Conservation (phyloP, 345 rosid genomes). For the Populus euphratica region DNA sequence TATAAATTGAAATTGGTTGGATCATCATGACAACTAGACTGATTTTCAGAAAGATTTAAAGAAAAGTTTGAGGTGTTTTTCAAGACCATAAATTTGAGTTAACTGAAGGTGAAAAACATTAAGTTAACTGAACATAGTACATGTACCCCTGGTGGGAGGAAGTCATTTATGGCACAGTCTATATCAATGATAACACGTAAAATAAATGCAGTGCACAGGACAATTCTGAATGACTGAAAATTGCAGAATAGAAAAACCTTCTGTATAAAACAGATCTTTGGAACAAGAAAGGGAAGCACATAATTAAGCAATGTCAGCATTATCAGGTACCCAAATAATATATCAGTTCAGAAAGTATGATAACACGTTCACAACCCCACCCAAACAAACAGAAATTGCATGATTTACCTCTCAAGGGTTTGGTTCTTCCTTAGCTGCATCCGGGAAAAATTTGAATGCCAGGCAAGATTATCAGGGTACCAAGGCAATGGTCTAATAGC, state of each 20-base stretch:
- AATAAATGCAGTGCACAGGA: background rate
- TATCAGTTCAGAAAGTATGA: background rate
- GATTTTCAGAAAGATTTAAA: background rate
- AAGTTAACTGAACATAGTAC: background rate
- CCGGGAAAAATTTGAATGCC: slow-evolving; percentile 90
- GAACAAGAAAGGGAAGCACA: background rate
- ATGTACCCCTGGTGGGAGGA: background rate
- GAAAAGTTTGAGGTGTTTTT: background rate
- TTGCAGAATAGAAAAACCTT: background rate
- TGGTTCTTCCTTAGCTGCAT: slow-evolving; percentile 91
- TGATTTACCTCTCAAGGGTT: slow-evolving; percentile 74
- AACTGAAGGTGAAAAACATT: background rate
- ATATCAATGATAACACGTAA: background rate
- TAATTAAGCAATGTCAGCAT: background rate
- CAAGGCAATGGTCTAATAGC: slow-evolving; percentile 83
- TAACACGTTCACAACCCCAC: background rate
- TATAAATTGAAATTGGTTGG: background rate
- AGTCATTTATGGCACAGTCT: background rate
- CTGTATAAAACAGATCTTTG: background rate
- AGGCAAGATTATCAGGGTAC: slow-evolving; percentile 86
- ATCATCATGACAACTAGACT: background rate
- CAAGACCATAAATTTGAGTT: background rate
- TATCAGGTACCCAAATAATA: background rate
- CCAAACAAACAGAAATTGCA: background rate
- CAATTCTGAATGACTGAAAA: background rate